phyloP scores from a whole-genome alignment of 768 basidiomycete species.

The Cystoderma amianthinum region DNA sequence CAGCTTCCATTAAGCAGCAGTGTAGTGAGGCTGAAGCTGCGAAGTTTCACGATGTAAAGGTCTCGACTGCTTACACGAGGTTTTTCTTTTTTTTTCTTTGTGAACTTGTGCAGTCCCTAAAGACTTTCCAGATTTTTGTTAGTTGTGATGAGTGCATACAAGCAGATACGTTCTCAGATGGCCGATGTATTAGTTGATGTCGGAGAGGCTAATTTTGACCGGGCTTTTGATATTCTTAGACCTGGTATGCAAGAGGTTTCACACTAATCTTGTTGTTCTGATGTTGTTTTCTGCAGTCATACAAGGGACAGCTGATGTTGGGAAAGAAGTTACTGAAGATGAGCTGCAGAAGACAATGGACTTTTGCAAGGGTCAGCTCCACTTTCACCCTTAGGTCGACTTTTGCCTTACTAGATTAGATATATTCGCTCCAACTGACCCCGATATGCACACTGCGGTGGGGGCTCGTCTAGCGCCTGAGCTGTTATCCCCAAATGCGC shows the following conservation, averaged over 20 bases:
- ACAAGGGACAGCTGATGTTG: conserved; percentile 46
- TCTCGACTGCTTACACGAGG: conserved; percentile 2
- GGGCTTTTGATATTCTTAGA: conserved; percentile 3
- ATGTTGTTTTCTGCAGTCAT: conserved; percentile 30
- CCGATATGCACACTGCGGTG: conserved; percentile 17
- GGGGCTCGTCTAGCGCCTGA: conserved; percentile 16
- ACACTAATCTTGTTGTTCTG: not conserved
- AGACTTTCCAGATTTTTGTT: conserved; percentile 1
- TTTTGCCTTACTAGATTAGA: no score
- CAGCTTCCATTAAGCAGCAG: conserved; percentile 2
- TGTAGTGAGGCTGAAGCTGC: conserved; percentile 2
- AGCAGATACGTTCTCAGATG: not conserved
- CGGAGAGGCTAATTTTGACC: not conserved
- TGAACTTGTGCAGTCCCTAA: not conserved
- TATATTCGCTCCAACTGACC: conserved; percentile 17
- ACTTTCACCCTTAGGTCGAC: no score
- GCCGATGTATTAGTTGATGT: not conserved
- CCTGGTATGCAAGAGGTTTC: conserved; percentile 2
- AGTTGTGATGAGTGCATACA: conserved; percentile 4
- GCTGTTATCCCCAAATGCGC: conserved; percentile 12
- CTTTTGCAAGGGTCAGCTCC: conserved; percentile 13
- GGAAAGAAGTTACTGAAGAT: conserved; percentile 33
- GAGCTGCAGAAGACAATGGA: conserved; percentile 41
- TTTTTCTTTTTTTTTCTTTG: no score
- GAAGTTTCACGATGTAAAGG: conserved; percentile 2